Conservation (phyloP, 2,329 filamentous ascomycete genomes). For the Fusarium poae region DNA sequence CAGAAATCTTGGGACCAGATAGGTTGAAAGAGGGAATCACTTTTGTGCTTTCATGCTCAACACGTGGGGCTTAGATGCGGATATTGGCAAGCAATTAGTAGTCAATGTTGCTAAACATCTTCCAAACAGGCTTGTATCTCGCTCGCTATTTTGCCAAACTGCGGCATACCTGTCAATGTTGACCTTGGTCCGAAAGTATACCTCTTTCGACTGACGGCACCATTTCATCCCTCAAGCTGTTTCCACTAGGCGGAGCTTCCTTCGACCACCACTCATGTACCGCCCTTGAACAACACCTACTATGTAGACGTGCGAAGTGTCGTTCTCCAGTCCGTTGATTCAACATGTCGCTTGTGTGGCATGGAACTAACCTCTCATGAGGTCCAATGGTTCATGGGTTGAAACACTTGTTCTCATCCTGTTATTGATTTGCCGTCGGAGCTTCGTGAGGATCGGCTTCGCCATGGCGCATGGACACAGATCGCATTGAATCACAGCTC, state of each 20-base stretch:
- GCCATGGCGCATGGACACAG: slow-evolving; percentile 8
- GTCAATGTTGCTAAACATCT: background rate
- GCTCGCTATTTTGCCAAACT: slow-evolving; percentile 4
- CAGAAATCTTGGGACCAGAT: background rate
- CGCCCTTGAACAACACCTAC: background rate
- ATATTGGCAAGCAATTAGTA: background rate
- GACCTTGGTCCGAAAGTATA: background rate
- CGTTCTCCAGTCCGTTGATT: slow-evolving; percentile 1
- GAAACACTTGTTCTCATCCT: slow-evolving; percentile 5
- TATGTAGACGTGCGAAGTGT: background rate
- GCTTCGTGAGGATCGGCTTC: slow-evolving; percentile 1
- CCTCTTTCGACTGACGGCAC: background rate
- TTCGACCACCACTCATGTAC: background rate
- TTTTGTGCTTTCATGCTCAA: background rate
- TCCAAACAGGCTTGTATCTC: slow-evolving; percentile 2
- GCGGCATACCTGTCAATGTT: background rate
- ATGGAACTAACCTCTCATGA: background rate
- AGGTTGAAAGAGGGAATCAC: slow-evolving; percentile 2
- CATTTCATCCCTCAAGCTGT: background rate
- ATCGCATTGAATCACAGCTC: background rate
- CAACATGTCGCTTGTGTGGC: background rate
- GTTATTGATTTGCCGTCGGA: background rate
- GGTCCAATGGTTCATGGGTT: background rate
- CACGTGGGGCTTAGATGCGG: background rate
- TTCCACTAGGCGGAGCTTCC: slow-evolving; percentile 1